Base-by-base conservation (phyloP, 192 early-diverging fungal genomes). In the Umbelopsis sp. region DNA sequence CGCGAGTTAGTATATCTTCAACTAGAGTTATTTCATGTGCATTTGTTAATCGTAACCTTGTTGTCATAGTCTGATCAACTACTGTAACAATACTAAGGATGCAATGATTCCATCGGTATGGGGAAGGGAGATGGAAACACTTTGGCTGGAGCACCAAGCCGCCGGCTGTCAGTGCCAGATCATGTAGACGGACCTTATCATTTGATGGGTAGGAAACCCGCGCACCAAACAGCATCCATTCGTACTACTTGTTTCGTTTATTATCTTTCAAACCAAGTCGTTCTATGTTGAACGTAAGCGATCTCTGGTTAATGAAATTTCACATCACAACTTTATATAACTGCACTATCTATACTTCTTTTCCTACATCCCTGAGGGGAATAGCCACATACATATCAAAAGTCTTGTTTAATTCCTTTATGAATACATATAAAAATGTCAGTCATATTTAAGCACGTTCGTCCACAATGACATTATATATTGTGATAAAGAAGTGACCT, bases 81-180 rank as follows among this genome's bases (percentile, higher is more conserved):
- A 62, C 31, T 62, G 56, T 34, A 62, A 62, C 56, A 62, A 62
- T 26, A 62, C 56, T 7, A 62, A 62, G 14, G 56, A 62, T 62
- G 56, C 56, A 17, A 62, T 62, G 56, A 26, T 62, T 22, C 56
- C 56, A 26, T 62, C 56, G 29, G 56, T 62, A 62, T 62, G 56
- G 56, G 56, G 56, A 20, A 62, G 56, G 17, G 56, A 62, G 17
- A 62, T 62, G 56, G 56, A 62, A 34, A 62, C 56, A 16, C 56
- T 62, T 20, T 62, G 56, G 56, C 31, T 62, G 31, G 56, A 62
- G 14, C 56, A 62, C 17, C 56, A 62, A 34, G 56, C 56, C 32
- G 56, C 56, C 14, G 56, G 56, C 12, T 62, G 56, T 26, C 56
- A 62, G 29, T 62, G 56, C 12, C 56, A 62, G 56, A 62, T 62